Base-by-base conservation (phyloP, 2,329 filamentous ascomycete genomes). In the Colletotrichum costaricense region DNA sequence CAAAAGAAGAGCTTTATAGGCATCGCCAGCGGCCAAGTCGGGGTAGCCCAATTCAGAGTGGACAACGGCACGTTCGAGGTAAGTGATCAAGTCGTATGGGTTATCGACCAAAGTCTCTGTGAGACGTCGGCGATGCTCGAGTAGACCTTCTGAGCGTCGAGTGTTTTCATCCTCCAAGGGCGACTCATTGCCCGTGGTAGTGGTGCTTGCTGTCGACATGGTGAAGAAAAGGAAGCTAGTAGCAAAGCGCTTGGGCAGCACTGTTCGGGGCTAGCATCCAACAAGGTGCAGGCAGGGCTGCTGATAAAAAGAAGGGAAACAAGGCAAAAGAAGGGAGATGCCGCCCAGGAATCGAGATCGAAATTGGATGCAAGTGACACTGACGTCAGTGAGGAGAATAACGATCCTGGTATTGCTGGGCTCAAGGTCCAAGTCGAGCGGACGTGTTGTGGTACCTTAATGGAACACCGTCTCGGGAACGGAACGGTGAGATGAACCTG, bases 21-120 rank as follows among this genome's bases (percentile, higher is more conserved):
- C 94, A 85, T 98, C 95, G 42, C 95, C 94, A 12, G 93, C 92
- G 5, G 95, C 95, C 52, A 99, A 89, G 81, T 99, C 97, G 0
- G 95, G 94, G 81, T 98, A 98, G 49, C 91, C 94, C 59, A 98
- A 87, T 58, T 91, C 86, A 19, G 91, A 89, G 81, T 98, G 91
- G 55, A 93, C 86, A 42, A 89, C 84, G 28, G 94, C 94, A 38
- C 95, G 90, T 75, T 93, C 88, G 68, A 94, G 85, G 76, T 92
- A 93, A 8, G 93, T 85, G 67, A 93, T 85, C 46, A 91, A 81
- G 77, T 93, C 90, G 78, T 92, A 93, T 1, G 91, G 88, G 5
- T 84, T 81, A 8, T 83, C 84, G 11, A 81, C 80, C 22, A 93
- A 83, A 1, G 84, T 82, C 19, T 90, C 82, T 1, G 92, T 94